Conservation (phyloP, 1,284 basidiomycete genomes). For the Austroboletus rostrupii region DNA sequence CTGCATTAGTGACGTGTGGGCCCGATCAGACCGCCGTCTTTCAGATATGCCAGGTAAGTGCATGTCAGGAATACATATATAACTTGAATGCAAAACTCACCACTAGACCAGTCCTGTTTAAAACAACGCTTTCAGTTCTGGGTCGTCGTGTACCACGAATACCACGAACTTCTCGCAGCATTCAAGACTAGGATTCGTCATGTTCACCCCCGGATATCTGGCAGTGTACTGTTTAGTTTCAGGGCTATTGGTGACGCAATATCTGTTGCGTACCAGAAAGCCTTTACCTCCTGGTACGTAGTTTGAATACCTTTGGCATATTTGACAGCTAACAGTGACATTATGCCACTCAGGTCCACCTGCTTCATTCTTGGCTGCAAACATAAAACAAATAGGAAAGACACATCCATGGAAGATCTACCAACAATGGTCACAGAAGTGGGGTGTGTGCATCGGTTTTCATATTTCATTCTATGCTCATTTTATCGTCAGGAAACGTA, state of each 20-base stretch:
- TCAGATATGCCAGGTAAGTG: too few relatives aligned
- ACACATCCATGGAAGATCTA: conserved; percentile 11
- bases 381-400: conserved; percentile 1
- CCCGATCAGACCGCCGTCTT: too few relatives aligned
- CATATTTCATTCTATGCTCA: neutral
- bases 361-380: conserved; percentile 2
- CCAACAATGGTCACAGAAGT: conserved; percentile 10
- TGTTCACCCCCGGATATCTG: neutral
- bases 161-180: neutral
- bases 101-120: too few relatives aligned
- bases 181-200: neutral
- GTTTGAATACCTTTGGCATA: neutral
- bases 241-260: neutral
- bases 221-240: neutral
- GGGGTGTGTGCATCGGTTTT: conserved; percentile 1
- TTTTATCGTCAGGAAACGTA: conserved; percentile 14
- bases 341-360: conserved; percentile 1
- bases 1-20: too few relatives aligned
- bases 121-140: too few relatives aligned
- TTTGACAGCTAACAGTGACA: neutral
- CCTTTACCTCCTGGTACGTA: conserved; percentile 2
- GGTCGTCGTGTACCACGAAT: too few relatives aligned
- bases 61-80: too few relatives aligned
- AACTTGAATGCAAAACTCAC: too few relatives aligned
- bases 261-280: neutral